Evolutionary conservation across 805 yeast genomes (phyloP), one percentile per base, ranked within the genome.

Genomic region (Candida endomychidarum): DNA sequence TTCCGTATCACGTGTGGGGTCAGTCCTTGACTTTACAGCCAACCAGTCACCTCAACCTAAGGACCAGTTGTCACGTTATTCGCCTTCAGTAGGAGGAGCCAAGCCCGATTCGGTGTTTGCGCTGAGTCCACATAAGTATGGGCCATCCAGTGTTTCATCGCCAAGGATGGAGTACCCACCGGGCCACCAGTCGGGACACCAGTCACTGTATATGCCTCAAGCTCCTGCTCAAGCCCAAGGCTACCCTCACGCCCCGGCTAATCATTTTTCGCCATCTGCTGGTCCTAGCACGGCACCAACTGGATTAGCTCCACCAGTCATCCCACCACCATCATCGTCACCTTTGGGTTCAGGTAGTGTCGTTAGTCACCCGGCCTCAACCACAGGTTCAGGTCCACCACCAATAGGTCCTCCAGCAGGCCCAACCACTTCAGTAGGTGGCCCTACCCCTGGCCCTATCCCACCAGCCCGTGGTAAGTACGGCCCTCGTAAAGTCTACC

Each of bases 1-100:
- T 1, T 65, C 75, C 2, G 65, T 81, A n/a, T 81, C 89, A 1
- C 69, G 89, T 49, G 76, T 66, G 27, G 54, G 70, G 2, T 69
- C 74, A 2, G 61, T 62, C 9, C 46, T 67, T 36, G 74, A 70
- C 48, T 57, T 69, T 32, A 45, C 61, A 12, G 51, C 58, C 15
- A 10, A 20, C 10, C 33, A 29, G 11, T 38, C 41, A 14, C 41
- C 41, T 12, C 41, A 38, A 25, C n/a, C 27, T 9, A 32, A 32
- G 20, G 35, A 32, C n/a, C 34, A 8, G n/a, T 8, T 22, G 7
- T 33, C 37, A 14, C 28, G 23, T 15, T 40, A 38, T 24, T 43
- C 47, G 4, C 47, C 47, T 14, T 34, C 44, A 9, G 23, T 27
- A 20, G 20, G n/a, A 19, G 34, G 34, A 3, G 12, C 11, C 4